Evolutionary conservation across 2,329 filamentous ascomycete species (phyloP).

Genomic region (Dactylellina haptotyla): DNA sequence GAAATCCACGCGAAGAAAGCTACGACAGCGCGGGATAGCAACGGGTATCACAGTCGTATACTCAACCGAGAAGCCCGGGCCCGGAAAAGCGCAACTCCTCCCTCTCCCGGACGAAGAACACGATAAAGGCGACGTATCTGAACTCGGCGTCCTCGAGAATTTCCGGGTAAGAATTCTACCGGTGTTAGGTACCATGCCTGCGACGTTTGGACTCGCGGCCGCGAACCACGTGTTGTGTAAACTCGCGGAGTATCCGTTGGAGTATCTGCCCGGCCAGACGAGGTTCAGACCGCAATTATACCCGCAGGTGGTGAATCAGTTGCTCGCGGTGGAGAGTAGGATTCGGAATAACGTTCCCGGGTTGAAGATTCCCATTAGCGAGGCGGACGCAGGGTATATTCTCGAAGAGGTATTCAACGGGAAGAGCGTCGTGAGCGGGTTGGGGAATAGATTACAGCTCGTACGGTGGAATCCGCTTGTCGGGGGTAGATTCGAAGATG

Average conservation of each 20-base stretch:
- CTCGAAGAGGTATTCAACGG: slow-evolving; percentile 89
- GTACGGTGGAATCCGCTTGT: slow-evolving; percentile 72
- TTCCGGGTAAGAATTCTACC: slow-evolving; percentile 95
- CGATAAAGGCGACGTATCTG: slow-evolving; percentile 76
- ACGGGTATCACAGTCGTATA: slow-evolving; percentile 91
- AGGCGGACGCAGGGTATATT: slow-evolving; percentile 84
- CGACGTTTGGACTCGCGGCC: slow-evolving; percentile 88
- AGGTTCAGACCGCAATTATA: slow-evolving; percentile 82
- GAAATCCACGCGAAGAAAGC: slow-evolving; percentile 79
- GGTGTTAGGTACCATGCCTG: slow-evolving; percentile 95
- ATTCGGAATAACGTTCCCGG: slow-evolving; percentile 75
- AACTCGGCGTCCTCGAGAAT: slow-evolving; percentile 79
- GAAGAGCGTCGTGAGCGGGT: slow-evolving; percentile 81
- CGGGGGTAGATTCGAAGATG: slow-evolving; percentile 65
- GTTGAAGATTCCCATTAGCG: slow-evolving; percentile 79
- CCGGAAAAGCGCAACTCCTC: slow-evolving; percentile 88
- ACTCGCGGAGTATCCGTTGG: slow-evolving; percentile 82
- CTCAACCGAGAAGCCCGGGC: slow-evolving; percentile 87
- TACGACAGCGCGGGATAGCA: slow-evolving; percentile 80
- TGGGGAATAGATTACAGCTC: slow-evolving; percentile 81
- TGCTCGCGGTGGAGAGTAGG: slow-evolving; percentile 75
- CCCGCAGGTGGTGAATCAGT: slow-evolving; percentile 77
- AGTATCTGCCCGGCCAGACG: slow-evolving; percentile 81
- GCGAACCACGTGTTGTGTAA: slow-evolving; percentile 92
- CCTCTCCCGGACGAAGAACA: slow-evolving; percentile 87